Conservation (phyloP, 345 rosid species). For the Linum trigynum region DNA sequence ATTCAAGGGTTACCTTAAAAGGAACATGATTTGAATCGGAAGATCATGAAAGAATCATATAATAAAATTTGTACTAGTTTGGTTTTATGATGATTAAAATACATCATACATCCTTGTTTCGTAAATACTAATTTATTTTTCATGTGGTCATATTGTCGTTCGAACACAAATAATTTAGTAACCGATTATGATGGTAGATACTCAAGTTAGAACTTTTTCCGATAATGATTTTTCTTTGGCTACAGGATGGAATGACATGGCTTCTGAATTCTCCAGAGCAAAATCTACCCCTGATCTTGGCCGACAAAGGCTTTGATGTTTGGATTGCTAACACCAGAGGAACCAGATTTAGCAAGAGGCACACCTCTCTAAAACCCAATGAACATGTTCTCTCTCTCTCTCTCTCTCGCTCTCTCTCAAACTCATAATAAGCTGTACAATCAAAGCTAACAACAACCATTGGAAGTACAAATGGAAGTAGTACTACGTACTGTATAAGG, state of each 20-base stretch:
- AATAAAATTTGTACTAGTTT: too few species aligned
- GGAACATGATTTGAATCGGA: too few species aligned
- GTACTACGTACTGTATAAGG: neutral
- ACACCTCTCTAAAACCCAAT: slow-evolving; percentile 38
- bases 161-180: neutral
- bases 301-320: slow-evolving; percentile 87
- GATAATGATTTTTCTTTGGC: neutral
- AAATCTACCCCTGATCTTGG: slow-evolving; percentile 69
- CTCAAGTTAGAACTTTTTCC: neutral
- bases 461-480: neutral
- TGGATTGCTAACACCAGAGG: slow-evolving; percentile 89
- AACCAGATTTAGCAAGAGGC: slow-evolving; percentile 64
- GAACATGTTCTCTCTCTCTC: slow-evolving; percentile 27
- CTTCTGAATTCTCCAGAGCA: slow-evolving; percentile 73
- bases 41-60: too few species aligned
- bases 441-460: neutral
- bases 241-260: slow-evolving; percentile 94
- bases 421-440: neutral
- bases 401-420: neutral
- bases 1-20: too few species aligned
- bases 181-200: neutral
- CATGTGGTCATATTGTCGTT: too few species aligned
- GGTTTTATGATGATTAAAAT: too few species aligned
- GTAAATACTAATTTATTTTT: too few species aligned
- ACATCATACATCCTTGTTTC: too few species aligned